A percentile compares a stretch with the other conserved stretches of the same genome.
Evolutionary conservation across 805 yeast species (phyloP).

Genomic region (Scheffersomyces ergatensis): DNA sequence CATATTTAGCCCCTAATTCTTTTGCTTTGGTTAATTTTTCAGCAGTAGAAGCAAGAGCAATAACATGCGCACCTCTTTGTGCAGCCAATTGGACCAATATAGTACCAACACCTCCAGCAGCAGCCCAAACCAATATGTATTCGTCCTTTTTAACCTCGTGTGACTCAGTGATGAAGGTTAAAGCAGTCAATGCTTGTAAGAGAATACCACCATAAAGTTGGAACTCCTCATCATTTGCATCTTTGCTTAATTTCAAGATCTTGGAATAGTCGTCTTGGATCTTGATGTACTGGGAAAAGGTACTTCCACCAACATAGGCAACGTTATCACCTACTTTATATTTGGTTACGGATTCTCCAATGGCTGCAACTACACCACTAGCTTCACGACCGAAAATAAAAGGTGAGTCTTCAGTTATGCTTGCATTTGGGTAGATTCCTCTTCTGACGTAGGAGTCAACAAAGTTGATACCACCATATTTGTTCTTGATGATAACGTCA

Average conservation of each 20-base stretch:
- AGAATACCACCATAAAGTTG: slow-evolving; percentile 59
- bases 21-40: slow-evolving; percentile 70
- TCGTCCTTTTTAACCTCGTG: slow-evolving; percentile 70
- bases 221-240: slow-evolving; percentile 44
- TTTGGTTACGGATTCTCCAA: slow-evolving; percentile 55
- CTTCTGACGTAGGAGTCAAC: slow-evolving; percentile 80
- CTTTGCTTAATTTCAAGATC: slow-evolving; percentile 48
- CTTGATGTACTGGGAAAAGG: slow-evolving; percentile 77
- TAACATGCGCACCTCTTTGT: slow-evolving; percentile 70
- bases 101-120: slow-evolving; percentile 93
- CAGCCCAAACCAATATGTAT: slow-evolving; percentile 77
- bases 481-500: slow-evolving; percentile 70
- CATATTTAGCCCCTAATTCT: slow-evolving; percentile 71
- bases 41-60: slow-evolving; percentile 79
- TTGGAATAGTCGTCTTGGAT: slow-evolving; percentile 28
- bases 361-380: slow-evolving; percentile 65
- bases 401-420: too few species aligned
- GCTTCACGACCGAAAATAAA: slow-evolving; percentile 72
- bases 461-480: slow-evolving; percentile 76
- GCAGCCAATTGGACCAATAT: slow-evolving; percentile 63
- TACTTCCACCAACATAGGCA: slow-evolving; percentile 46
- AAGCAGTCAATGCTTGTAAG: slow-evolving; percentile 77
- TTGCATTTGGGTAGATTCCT: slow-evolving; percentile 64
- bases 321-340: slow-evolving; percentile 70
- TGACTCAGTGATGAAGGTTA: slow-evolving; percentile 66